Base-by-base conservation (phyloP, 257 asterid genomes). In the Penstemon barbatus region DNA sequence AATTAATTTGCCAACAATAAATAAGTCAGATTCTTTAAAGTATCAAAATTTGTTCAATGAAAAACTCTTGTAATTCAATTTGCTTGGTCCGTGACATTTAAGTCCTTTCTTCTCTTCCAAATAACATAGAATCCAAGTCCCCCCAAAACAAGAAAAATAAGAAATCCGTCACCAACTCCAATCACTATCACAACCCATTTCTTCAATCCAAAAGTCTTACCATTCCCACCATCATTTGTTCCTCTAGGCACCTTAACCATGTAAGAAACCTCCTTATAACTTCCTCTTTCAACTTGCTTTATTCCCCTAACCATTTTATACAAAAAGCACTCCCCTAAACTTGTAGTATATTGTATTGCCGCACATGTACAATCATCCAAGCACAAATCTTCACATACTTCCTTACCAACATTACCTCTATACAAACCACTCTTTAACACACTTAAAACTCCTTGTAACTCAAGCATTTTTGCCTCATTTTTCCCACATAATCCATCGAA, bases 221-320 rank as follows among this genome's bases (percentile, higher is more conserved):
- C 86, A n/a, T 59, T 71, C 33, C 63, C 84, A 64, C 54, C 33
- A 46, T 56, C 39, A 53, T 65, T 74, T 25, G 46, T 58, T 56
- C 85, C 93, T 58, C 71, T 77, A 12, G 84, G 75, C 38, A 79
- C 89, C 83, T 89, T 89, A 25, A 86, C 88, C 95, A 87, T 80
- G 39, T 81, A 89, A 36, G 41, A 66, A 39, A 48, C 62, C 39
- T 19, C 19, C 2, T 25, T 1, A 25, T 2, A 25, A 8, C 78
- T 68, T 8, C 77, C 86, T 39, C 74, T 73, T 9, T 67, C 85
- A 38, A 84, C 81, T 75, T 82, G 77, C 67, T 85, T 92, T 8
- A 92, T 72, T 59, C 98, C 98, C 70, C 92, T 82, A 2, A 67
- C 89, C 61, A 86, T 15, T 57, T 65, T 79, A 77, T 87, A 84